Conservation (phyloP, 495 filamentous ascomycete species). For the Endocarpon pusillum region DNA sequence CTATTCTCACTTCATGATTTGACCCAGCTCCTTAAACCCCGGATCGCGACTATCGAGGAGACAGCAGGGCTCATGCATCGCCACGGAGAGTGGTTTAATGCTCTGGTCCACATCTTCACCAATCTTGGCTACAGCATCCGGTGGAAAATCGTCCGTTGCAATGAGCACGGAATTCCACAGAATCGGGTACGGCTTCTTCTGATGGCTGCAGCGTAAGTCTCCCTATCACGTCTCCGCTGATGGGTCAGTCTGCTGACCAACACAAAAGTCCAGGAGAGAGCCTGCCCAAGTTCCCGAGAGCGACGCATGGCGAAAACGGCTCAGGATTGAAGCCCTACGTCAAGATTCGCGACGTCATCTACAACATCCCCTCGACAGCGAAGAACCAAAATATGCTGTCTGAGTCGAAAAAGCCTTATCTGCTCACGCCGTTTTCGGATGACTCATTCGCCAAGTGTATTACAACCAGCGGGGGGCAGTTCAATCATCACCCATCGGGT, state of each 20-base stretch:
- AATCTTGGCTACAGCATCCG: conserved; percentile 51
- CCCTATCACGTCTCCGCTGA: conserved; percentile 1
- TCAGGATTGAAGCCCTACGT: conserved; percentile 16
- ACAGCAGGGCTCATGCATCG: conserved; percentile 46
- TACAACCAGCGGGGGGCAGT: conserved; percentile 49
- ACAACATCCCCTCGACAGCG: conserved; percentile 21
- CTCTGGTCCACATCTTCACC: conserved; percentile 47
- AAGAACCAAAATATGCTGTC: conserved; percentile 28
- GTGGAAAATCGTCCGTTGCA: conserved; percentile 33
- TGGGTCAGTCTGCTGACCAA: conserved; percentile 10
- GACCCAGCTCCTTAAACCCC: conserved; percentile 41
- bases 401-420: conserved; percentile 8
- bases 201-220: conserved; percentile 54
- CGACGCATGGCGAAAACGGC: conserved; percentile 37
- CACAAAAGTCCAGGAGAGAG: conserved; percentile 48
- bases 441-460: conserved; percentile 40
- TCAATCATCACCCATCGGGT: conserved; percentile 53
- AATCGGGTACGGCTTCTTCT: conserved; percentile 49
- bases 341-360: conserved; percentile 32
- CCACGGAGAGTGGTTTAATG: conserved; percentile 34
- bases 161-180: conserved; percentile 46
- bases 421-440: conserved; percentile 21
- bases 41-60: conserved; percentile 72
- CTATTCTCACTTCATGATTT: conserved; percentile 46
- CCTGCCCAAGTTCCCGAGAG: conserved; percentile 49